These are phyloP conservation scores for Nicotiana tomentosiformis DNA, from an alignment of 257 asterid species.

Conservation along the genomic window DNA sequence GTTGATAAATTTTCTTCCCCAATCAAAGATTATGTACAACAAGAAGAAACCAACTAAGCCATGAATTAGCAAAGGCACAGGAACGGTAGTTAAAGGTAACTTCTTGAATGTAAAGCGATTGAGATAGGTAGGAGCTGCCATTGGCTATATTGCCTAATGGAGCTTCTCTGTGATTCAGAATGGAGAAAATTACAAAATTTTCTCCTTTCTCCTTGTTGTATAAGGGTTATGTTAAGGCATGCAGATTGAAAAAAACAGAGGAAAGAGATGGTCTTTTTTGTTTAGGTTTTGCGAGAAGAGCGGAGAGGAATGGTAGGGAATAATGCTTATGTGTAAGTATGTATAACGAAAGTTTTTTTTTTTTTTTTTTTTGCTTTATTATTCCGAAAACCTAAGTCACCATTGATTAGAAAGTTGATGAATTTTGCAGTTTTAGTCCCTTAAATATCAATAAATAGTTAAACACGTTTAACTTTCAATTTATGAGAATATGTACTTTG, in stretches of 20 bases:
- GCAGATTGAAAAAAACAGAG: not conserved
- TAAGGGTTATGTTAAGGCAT: not conserved
- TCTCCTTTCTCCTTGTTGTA: not conserved
- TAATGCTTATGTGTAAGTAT: not conserved
- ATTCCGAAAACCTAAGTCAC: not conserved
- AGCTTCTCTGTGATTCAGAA: not conserved
- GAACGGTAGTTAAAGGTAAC: not conserved
- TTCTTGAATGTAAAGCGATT: not conserved
- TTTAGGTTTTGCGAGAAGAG: not conserved
- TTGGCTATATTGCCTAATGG: conserved; percentile 5
- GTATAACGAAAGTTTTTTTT: too few relatives aligned
- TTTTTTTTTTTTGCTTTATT: not conserved
- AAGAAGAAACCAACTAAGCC: conserved; percentile 10
- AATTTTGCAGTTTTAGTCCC: not conserved
- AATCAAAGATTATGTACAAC: conserved; percentile 1
- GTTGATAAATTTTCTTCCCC: not conserved
- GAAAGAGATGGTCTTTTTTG: not conserved
- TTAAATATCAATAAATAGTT: not conserved
- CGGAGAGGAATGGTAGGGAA: not conserved
- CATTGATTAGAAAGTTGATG: not conserved
- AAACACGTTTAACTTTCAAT: not conserved
- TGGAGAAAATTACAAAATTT: not conserved
- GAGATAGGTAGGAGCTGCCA: conserved; percentile 5
- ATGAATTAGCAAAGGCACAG: not conserved
- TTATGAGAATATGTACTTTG: too few relatives aligned